Base-by-base conservation (phyloP, 164 flowering plant genomes). In the Chimonanthus praecox region DNA sequence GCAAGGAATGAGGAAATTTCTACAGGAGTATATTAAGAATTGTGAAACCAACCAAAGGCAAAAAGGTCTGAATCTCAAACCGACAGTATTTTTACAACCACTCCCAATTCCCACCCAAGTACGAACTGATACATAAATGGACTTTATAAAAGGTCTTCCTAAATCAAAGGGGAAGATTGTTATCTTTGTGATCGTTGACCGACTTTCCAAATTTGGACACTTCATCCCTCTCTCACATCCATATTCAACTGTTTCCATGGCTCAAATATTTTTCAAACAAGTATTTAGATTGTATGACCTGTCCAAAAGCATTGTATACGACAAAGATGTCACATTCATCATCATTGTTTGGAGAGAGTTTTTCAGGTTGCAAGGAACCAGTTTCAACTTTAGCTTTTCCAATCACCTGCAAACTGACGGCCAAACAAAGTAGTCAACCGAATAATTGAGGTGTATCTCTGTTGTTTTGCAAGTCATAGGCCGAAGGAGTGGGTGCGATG, bases 391-490 rank as follows among this genome's bases (percentile, higher is more conserved):
- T 5, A 61, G 20, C 16, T 61, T 2, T 4, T 4, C 64, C 64
- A 2, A 61, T n/a, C 33, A 33, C 2, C 33, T 33, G 33, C 33
- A 33, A 5, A 61, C n/a, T n/a, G 1, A 11, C 16, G 20, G 20
- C 16, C 64, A 61, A 61, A 8, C 20, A 18, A 62, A 47, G 47
- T 43, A 4, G 68, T 65, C 47, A 65, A 65, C 44, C 10, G 47
- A 8, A 65, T 16, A 13, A n/a, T 45, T 3, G 68, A 65, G 16
- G 9, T 65, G 47, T 65, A 45, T 16, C 47, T 65, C 8, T 47
- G 47, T 6, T 65, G 68, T 43, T 65, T 65, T 6, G 44, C 71
- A 15, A 68, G 71, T 68, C 49, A 54, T 16, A 68, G 49, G 5
- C 71, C 58, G 8, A 47, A 8, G 33, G 33, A 33, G 33, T 33